Conservation (phyloP, 2,329 filamentous ascomycete genomes). For the Verticillium nubilum region DNA sequence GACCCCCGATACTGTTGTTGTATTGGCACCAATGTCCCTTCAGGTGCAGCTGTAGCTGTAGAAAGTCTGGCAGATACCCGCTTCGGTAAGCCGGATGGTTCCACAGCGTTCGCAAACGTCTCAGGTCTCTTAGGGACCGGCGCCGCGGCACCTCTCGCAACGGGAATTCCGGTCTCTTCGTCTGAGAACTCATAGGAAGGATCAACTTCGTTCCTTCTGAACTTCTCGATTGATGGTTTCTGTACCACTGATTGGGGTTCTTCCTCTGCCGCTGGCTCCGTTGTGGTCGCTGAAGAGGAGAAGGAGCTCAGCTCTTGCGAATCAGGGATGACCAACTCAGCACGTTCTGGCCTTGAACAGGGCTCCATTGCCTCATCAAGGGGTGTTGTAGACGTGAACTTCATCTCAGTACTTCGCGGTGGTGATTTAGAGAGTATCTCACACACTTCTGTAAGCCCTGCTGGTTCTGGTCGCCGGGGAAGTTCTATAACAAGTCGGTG, state of each 20-base stretch:
- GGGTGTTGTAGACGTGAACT: too few species aligned
- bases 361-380: neutral
- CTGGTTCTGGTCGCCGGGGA: neutral
- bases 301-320: neutral
- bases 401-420: neutral
- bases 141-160: neutral
- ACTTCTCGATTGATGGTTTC: neutral
- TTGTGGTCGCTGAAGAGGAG: neutral
- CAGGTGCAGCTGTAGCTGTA: neutral
- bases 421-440: neutral
- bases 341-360: neutral
- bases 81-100: neutral
- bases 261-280: neutral
- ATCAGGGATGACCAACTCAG: neutral
- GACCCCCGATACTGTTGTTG: neutral
- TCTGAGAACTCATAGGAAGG: conserved; percentile 15
- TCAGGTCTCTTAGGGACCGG: neutral
- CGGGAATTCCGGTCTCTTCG: conserved; percentile 14
- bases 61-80: neutral
- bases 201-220: conserved; percentile 10
- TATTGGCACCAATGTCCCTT: neutral
- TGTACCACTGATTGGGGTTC: neutral
- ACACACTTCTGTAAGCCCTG: neutral
- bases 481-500: neutral
- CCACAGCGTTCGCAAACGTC: neutral